These are phyloP conservation scores for Lepidium africanum DNA, from an alignment of 345 rosid species.

Conservation along the genomic window DNA sequence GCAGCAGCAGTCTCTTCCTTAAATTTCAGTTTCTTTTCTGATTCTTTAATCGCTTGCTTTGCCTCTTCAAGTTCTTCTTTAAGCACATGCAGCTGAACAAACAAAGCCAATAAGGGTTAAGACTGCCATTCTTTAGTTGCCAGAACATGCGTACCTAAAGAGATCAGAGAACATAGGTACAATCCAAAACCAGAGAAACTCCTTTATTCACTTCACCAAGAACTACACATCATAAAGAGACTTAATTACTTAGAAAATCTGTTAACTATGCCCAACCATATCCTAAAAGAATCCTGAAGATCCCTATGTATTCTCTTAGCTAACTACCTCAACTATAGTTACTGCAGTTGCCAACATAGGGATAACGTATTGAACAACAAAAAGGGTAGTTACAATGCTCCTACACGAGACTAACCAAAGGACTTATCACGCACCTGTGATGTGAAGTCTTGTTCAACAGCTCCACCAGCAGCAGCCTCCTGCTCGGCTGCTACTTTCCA, in stretches of 20 bases:
- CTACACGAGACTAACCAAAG: not conserved
- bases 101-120: conserved; percentile 10
- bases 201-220: not conserved
- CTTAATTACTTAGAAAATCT: not conserved
- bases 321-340: not conserved
- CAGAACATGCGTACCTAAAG: not conserved
- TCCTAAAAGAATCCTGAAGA: not conserved
- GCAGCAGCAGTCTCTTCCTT: conserved; percentile 96
- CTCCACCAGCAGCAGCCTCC: conserved; percentile 97
- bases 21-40: conserved; percentile 82
- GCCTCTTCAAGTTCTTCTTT: conserved; percentile 87
- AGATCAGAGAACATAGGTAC: not conserved
- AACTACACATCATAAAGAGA: not conserved
- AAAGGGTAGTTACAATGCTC: not conserved
- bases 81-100: conserved; percentile 50
- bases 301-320: not conserved
- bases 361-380: not conserved
- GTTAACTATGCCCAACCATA: not conserved
- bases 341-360: not conserved
- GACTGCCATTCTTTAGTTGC: not conserved
- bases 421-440: conserved; percentile 48
- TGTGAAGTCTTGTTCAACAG: conserved; percentile 73
- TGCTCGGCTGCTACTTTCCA: conserved; percentile 99
- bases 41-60: conserved; percentile 61
- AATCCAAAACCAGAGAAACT: not conserved